These are phyloP conservation scores for apple (Malus domestica) DNA, from an alignment of 306 rosid genomes.

Conservation along the genomic window DNA sequence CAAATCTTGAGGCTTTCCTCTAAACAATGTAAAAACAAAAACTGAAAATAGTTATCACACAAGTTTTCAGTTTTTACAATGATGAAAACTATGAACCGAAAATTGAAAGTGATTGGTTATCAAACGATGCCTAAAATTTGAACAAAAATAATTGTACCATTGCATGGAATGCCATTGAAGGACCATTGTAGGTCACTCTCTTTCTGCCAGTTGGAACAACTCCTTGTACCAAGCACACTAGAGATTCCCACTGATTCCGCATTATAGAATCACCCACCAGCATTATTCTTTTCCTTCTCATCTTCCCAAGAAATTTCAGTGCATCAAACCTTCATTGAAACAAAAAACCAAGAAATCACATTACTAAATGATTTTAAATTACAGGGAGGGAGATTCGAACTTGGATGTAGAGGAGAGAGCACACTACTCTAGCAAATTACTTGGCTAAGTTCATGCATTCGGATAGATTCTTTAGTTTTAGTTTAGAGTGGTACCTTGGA, in stretches of 20 bases:
- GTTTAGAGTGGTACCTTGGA: slow-evolving; percentile 44
- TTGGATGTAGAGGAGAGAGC: not conserved
- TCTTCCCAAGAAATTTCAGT: slow-evolving; percentile 67
- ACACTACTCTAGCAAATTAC: not conserved
- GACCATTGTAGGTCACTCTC: slow-evolving; percentile 66
- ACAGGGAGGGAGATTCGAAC: no score
- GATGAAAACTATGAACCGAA: not conserved
- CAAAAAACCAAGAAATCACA: not conserved
- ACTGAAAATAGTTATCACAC: no score
- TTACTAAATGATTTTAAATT: not conserved
- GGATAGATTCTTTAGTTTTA: not conserved
- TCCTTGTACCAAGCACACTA: slow-evolving; percentile 86
- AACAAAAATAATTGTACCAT: slow-evolving; percentile 29
- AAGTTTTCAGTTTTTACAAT: not conserved
- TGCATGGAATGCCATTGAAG: slow-evolving; percentile 90
- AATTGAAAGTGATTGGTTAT: no score
- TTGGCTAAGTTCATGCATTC: not conserved
- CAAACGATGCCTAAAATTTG: not conserved
- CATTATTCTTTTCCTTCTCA: slow-evolving; percentile 85
- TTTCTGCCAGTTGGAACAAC: slow-evolving; percentile 71
- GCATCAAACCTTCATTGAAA: slow-evolving; percentile 70
- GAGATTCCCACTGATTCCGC: slow-evolving; percentile 99
- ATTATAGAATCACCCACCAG: slow-evolving; percentile 94
- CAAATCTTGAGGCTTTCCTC: not conserved
- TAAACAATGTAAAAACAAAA: not conserved